Evolutionary conservation across 2,329 filamentous ascomycete genomes (phyloP).

Genomic region (Neophaeococcomyces mojaviensis): DNA sequence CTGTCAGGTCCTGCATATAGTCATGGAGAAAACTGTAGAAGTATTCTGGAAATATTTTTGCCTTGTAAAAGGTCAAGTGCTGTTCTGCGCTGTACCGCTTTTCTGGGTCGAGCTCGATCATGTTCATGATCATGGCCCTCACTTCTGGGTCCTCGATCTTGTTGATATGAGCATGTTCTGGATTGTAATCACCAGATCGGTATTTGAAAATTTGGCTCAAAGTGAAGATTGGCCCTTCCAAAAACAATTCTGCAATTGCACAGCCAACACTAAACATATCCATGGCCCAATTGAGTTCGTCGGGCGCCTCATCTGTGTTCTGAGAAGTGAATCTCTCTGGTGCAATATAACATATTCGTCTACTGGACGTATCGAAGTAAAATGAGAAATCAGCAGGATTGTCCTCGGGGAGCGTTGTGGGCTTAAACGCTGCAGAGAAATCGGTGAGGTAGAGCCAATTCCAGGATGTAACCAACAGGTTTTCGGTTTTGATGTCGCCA

Average conservation of each 20-base stretch:
- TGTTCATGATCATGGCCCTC: slow-evolving; percentile 81
- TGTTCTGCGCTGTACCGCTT: slow-evolving; percentile 89
- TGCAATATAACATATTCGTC: slow-evolving; percentile 88
- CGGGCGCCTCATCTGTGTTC: slow-evolving; percentile 57
- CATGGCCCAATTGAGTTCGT: slow-evolving; percentile 81
- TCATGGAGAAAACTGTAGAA: slow-evolving; percentile 97
- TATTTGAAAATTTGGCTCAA: slow-evolving; percentile 94
- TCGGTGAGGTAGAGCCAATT: slow-evolving; percentile 99
- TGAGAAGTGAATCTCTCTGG: slow-evolving; percentile 81
- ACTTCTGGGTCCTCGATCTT: slow-evolving; percentile 84
- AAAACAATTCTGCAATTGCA: slow-evolving; percentile 90
- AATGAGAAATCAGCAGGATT: slow-evolving; percentile 97
- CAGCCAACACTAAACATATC: slow-evolving; percentile 96
- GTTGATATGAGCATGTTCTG: slow-evolving; percentile 67
- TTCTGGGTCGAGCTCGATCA: slow-evolving; percentile 92
- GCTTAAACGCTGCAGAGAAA: slow-evolving; percentile 93
- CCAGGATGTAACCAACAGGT: slow-evolving; percentile 94
- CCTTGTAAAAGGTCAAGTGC: slow-evolving; percentile 85
- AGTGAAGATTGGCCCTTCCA: slow-evolving; percentile 96
- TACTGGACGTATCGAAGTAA: slow-evolving; percentile 88
- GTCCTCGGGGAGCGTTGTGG: slow-evolving; percentile 85
- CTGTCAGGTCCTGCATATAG: slow-evolving; percentile 93
- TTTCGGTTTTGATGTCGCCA: slow-evolving; percentile 98
- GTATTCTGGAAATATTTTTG: slow-evolving; percentile 88
- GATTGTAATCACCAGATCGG: slow-evolving; percentile 84